Conservation (phyloP, 2,329 filamentous ascomycete genomes). For the Pezizomycotina sp. region DNA sequence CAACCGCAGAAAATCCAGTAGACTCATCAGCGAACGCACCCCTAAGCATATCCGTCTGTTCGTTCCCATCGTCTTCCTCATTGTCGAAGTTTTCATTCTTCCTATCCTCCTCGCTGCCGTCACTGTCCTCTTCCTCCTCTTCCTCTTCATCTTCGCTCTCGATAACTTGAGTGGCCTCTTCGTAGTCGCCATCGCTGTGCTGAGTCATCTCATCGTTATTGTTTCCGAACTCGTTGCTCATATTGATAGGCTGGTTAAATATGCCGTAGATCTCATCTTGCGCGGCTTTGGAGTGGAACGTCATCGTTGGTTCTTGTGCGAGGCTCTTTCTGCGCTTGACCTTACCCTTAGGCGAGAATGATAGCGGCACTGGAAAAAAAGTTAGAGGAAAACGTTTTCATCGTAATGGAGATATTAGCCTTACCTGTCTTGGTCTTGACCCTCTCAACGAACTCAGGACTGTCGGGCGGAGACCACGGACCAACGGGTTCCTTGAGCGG, state of each 20-base stretch:
- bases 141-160: conserved; percentile 29
- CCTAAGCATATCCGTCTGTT: conserved; percentile 14
- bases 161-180: conserved; percentile 27
- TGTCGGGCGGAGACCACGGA: conserved; percentile 29
- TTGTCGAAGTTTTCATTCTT: conserved; percentile 50
- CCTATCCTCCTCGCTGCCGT: conserved; percentile 61
- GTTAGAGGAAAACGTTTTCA: no score
- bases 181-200: conserved; percentile 62
- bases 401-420: conserved; percentile 18
- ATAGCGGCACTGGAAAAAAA: conserved; percentile 9
- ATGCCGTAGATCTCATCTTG: conserved; percentile 96
- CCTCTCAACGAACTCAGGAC: conserved; percentile 14
- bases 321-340: conserved; percentile 52
- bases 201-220: conserved; percentile 30
- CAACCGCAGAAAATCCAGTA: conserved; percentile 18
- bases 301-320: conserved; percentile 63
- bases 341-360: conserved; percentile 35
- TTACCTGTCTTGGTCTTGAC: conserved; percentile 7
- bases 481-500: conserved; percentile 12
- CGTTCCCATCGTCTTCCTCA: conserved; percentile 25
- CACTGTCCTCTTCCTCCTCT: conserved; percentile 28
- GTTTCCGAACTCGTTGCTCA: conserved; percentile 29
- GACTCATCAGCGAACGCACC: conserved; percentile 15
- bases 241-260: conserved; percentile 68
- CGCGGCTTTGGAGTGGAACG: conserved; percentile 81